These are phyloP conservation scores for Ophiostoma australiae DNA, from an alignment of 2,329 filamentous ascomycete species.

Conservation along the genomic window DNA sequence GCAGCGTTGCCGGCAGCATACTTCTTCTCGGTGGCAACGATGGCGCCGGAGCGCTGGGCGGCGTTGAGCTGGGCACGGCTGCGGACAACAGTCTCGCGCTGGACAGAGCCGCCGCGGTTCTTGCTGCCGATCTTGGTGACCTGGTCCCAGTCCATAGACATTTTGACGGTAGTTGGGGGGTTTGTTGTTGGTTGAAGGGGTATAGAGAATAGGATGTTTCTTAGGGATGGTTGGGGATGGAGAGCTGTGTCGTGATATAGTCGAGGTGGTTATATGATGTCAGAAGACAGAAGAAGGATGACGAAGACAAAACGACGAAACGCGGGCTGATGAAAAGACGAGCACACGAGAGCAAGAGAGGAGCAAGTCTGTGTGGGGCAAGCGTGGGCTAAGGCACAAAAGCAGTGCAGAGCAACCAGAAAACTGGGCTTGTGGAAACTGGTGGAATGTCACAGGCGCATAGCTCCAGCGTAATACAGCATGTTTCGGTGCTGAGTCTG, in stretches of 20 bases:
- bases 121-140: slow-evolving; percentile 94
- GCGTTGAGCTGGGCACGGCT: slow-evolving; percentile 82
- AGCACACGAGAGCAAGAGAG: background rate
- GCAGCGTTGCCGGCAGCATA: slow-evolving; percentile 65
- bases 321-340: slow-evolving; percentile 9
- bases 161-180: slow-evolving; percentile 45
- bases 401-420: slow-evolving; percentile 13
- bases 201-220: background rate
- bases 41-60: slow-evolving; percentile 70
- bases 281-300: background rate
- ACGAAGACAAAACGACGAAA: slow-evolving; percentile 2
- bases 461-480: slow-evolving; percentile 10
- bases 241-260: background rate
- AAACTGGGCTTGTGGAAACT: slow-evolving; percentile 22
- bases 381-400: background rate
- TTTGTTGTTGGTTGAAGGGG: slow-evolving; percentile 2
- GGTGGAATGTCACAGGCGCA: slow-evolving; percentile 20
- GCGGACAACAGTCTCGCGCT: slow-evolving; percentile 83
- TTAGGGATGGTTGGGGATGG: background rate
- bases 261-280: background rate
- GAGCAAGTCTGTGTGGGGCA: slow-evolving; percentile 5
- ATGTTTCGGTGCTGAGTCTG: background rate
- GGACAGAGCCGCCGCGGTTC: slow-evolving; percentile 59
- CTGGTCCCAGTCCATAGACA: slow-evolving; percentile 74
- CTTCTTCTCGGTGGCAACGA: slow-evolving; percentile 92